phyloP scores from a whole-genome alignment of 805 yeast species.

The Suhomyces pyralidae region DNA sequence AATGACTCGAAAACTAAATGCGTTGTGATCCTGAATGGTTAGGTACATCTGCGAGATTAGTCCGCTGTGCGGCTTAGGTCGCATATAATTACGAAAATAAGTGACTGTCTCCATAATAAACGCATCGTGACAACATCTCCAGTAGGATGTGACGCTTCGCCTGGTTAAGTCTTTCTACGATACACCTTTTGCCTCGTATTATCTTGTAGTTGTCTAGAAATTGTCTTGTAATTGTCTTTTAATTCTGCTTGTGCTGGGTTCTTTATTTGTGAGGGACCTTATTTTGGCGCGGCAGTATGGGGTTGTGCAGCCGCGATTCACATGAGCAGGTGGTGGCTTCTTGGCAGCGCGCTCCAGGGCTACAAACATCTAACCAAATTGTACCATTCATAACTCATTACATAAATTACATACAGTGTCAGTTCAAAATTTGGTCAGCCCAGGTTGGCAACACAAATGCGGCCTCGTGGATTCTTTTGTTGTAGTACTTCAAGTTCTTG shows the following conservation, averaged over 20 bases:
- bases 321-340: not conserved
- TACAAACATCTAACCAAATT: not conserved
- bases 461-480: conserved; percentile 78
- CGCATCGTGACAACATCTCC: too few species aligned
- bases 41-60: not conserved
- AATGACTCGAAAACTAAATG: not conserved
- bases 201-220: too few species aligned
- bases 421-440: conserved; percentile 54
- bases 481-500: conserved; percentile 76
- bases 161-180: too few species aligned
- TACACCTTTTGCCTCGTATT: too few species aligned
- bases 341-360: not conserved
- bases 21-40: not conserved
- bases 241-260: too few species aligned
- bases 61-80: not conserved
- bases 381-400: conserved; percentile 1
- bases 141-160: too few species aligned
- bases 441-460: conserved; percentile 90
- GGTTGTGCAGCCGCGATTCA: not conserved
- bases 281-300: not conserved
- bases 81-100: not conserved
- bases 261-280: not conserved
- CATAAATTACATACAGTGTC: conserved; percentile 1
- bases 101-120: not conserved
- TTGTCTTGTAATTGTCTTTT: too few species aligned